Conservation (phyloP, 208 protist genomes). For the Acanthamoeba royreba region DNA sequence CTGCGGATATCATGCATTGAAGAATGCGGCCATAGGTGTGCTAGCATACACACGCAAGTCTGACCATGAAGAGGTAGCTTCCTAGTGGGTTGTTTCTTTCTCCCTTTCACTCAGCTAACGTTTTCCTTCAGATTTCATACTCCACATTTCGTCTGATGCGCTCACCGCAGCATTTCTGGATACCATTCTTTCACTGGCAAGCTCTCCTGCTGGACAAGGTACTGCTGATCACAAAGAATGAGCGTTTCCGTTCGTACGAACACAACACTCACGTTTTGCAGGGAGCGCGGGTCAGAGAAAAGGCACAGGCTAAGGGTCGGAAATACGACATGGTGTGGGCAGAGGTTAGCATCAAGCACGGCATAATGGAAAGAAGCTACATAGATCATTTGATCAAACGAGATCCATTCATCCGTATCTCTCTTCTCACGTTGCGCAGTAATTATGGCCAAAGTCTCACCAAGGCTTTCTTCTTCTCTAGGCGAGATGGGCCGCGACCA, state of each 20-base stretch:
- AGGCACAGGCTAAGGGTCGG: neutral
- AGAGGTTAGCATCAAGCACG: neutral
- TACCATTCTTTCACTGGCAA: neutral
- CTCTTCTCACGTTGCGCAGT: neutral
- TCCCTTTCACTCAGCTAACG: neutral
- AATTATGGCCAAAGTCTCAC: too few relatives aligned
- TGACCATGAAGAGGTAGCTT: neutral
- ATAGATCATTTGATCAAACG: neutral
- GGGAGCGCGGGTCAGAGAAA: neutral
- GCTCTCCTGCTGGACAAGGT: neutral
- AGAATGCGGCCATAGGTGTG: neutral
- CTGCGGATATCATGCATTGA: neutral
- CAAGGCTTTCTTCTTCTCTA: too few relatives aligned
- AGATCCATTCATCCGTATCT: neutral
- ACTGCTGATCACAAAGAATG: neutral
- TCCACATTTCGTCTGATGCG: neutral
- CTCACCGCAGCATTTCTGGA: neutral
- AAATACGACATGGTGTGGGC: neutral
- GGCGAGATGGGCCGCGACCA: too few relatives aligned
- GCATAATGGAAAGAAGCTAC: slow-evolving; percentile 16
- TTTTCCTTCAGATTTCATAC: neutral
- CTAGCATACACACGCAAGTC: neutral
- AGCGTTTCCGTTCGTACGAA: neutral
- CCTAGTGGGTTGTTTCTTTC: neutral
- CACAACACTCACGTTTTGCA: neutral